These are phyloP conservation scores for Corymbia citriodora DNA, from an alignment of 441 rosid genomes.

Conservation along the genomic window DNA sequence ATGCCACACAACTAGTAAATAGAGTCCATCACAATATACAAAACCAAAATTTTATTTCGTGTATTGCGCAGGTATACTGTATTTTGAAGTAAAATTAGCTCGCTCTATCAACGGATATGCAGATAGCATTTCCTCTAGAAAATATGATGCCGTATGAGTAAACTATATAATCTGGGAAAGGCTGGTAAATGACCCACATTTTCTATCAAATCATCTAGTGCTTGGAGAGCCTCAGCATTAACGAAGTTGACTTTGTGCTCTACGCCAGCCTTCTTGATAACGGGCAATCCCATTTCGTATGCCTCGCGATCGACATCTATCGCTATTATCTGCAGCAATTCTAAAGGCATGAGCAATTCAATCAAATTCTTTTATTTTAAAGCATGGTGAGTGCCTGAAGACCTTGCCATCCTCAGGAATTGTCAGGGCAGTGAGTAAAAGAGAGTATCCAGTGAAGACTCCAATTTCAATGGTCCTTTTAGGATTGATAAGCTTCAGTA, in stretches of 20 bases:
- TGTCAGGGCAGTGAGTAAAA: constrained; percentile 51
- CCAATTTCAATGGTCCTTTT: constrained; percentile 49
- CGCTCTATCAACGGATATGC: background rate
- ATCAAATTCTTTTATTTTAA: background rate
- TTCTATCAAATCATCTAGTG: constrained; percentile 34
- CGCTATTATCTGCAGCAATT: constrained; percentile 29
- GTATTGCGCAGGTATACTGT: background rate
- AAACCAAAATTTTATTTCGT: background rate
- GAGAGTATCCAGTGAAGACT: constrained; percentile 53
- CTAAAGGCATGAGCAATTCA: background rate
- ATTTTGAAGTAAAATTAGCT: background rate
- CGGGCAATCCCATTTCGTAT: constrained; percentile 36
- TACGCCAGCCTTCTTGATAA: constrained; percentile 48
- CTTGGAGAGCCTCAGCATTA: constrained; percentile 34
- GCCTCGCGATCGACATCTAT: constrained; percentile 33
- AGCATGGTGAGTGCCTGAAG: background rate
- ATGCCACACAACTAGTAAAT: background rate
- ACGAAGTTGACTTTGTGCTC: constrained; percentile 51
- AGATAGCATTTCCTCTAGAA: background rate
- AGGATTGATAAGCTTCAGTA: constrained; percentile 33
- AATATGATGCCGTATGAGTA: background rate
- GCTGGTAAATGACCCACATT: constrained; percentile 11
- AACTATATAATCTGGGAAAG: background rate
- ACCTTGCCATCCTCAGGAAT: constrained; percentile 48
- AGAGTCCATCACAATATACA: background rate